These are phyloP conservation scores for Furcasterigmium sp. DNA, from an alignment of 2,329 filamentous ascomycete species.

Conservation along the genomic window DNA sequence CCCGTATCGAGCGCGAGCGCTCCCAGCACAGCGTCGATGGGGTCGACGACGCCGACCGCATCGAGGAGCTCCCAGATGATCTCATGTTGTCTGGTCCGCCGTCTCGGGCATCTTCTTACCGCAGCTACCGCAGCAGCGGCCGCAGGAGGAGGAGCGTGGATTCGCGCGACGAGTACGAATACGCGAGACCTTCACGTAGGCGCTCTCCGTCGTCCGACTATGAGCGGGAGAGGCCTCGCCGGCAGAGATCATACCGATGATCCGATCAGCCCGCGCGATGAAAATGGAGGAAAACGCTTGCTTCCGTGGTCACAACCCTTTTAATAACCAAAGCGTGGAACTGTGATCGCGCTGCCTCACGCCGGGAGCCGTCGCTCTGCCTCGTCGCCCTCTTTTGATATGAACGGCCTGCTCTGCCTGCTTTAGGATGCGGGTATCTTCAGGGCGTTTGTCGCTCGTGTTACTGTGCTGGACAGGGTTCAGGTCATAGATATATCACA, in stretches of 20 bases:
- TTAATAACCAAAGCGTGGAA: too few relatives aligned
- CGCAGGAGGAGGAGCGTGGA: slow-evolving; percentile 3
- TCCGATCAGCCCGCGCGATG: background rate
- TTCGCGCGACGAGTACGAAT: slow-evolving; percentile 1
- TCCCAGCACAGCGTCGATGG: slow-evolving; percentile 27
- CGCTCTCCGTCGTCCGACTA: background rate
- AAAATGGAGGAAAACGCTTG: too few relatives aligned
- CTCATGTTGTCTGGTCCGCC: slow-evolving; percentile 31
- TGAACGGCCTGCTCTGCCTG: too few relatives aligned
- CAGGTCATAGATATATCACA: too few relatives aligned
- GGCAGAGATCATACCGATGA: background rate
- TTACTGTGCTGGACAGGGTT: too few relatives aligned
- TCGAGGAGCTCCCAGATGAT: slow-evolving; percentile 47
- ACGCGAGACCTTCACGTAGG: background rate
- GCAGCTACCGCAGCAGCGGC: slow-evolving; percentile 13
- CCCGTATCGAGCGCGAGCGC: slow-evolving; percentile 59
- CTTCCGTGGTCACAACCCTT: too few relatives aligned
- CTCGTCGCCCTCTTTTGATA: too few relatives aligned
- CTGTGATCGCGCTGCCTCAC: too few relatives aligned
- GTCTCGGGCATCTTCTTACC: slow-evolving; percentile 10
- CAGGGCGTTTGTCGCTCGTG: too few relatives aligned
- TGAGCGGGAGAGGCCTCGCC: background rate
- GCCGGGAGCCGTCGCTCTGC: too few relatives aligned
- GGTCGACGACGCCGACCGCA: slow-evolving; percentile 31
- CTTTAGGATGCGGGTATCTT: too few relatives aligned